phyloP scores from a whole-genome alignment of 768 basidiomycete species.

The Rhizopogon vulgaris region DNA sequence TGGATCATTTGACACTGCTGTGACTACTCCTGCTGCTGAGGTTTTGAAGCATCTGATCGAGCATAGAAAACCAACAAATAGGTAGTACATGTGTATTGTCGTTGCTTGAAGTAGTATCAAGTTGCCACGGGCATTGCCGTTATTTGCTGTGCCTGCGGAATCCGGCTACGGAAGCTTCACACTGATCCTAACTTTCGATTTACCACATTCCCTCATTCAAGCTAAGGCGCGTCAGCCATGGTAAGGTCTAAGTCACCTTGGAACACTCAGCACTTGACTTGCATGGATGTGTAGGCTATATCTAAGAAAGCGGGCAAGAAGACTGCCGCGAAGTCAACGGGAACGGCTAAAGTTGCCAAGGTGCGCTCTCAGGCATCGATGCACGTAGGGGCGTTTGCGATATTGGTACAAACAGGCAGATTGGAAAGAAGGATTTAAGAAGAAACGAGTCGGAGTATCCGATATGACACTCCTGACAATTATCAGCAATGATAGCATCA shows the following conservation, averaged over 20 bases:
- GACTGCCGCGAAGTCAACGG: slow-evolving; percentile 56
- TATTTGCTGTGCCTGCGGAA: background rate
- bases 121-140: background rate
- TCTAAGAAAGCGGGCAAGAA: slow-evolving; percentile 93
- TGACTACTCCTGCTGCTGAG: slow-evolving; percentile 47
- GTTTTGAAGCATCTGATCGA: slow-evolving; percentile 38
- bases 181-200: background rate
- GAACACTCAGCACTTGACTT: background rate
- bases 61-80: background rate
- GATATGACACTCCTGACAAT: slow-evolving; percentile 98
- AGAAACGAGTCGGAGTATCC: slow-evolving; percentile 95
- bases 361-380: slow-evolving; percentile 31
- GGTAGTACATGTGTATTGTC: background rate
- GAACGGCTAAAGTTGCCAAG: slow-evolving; percentile 65
- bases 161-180: background rate
- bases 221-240: background rate
- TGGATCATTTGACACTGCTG: slow-evolving; percentile 27
- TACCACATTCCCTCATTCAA: background rate
- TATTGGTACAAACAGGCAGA: slow-evolving; percentile 61
- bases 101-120: background rate
- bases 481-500: slow-evolving; percentile 96
- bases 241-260: background rate
- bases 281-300: slow-evolving; percentile 49
- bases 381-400: slow-evolving; percentile 4
- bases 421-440: slow-evolving; percentile 99